Evolutionary conservation across 805 yeast genomes (phyloP).

Genomic region (Sugiyamaella americana): DNA sequence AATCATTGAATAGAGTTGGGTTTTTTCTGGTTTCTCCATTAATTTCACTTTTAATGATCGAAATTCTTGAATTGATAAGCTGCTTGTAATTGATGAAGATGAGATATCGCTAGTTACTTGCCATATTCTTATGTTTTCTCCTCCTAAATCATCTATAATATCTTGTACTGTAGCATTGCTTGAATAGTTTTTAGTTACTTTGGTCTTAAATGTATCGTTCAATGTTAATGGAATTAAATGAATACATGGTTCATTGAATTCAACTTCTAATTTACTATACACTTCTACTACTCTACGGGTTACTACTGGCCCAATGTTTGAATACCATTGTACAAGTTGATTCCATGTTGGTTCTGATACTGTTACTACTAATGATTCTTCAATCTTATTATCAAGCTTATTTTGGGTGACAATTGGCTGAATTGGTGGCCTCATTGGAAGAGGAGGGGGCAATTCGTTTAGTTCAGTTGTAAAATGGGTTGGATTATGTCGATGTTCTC

Average conservation of each 20-base stretch:
- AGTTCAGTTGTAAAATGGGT: too few relatives aligned
- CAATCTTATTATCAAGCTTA: too few relatives aligned
- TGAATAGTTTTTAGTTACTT: slow-evolving; percentile 1
- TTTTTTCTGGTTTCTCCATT: background rate
- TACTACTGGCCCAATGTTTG: background rate
- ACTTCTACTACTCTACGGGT: slow-evolving; percentile 4
- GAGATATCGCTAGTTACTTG: background rate
- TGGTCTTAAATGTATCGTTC: background rate
- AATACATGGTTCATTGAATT: slow-evolving; percentile 4
- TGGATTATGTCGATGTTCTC: too few relatives aligned
- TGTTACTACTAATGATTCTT: too few relatives aligned
- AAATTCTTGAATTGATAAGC: background rate
- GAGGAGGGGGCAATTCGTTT: too few relatives aligned
- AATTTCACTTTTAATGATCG: background rate
- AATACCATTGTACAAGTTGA: slow-evolving; percentile 4
- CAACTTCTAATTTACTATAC: background rate
- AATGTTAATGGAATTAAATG: slow-evolving; percentile 6
- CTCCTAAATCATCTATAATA: background rate
- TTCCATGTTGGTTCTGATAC: too few relatives aligned
- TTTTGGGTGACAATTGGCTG: too few relatives aligned
- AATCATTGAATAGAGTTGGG: background rate
- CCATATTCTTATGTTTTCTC: slow-evolving; percentile 3
- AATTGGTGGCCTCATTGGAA: too few relatives aligned
- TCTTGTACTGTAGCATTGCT: background rate
- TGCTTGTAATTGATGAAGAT: background rate